Percentiles rank a stretch among this genome's conserved stretches.
These are phyloP conservation scores for Pluteus cervinus DNA, from an alignment of 768 basidiomycete genomes.

Conservation along the genomic window DNA sequence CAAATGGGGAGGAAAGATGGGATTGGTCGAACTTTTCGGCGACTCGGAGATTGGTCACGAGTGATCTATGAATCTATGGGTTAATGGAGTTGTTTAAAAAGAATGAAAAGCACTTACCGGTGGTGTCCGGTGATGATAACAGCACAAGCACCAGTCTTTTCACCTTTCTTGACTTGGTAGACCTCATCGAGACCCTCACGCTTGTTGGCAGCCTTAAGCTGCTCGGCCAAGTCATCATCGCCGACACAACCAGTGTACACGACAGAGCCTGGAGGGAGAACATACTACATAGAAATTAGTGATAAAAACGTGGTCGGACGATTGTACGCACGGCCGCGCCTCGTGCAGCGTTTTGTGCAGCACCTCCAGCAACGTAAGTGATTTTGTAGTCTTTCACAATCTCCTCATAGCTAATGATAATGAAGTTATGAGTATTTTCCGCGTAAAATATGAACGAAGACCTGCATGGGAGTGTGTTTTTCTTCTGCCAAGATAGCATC, in stretches of 20 bases:
- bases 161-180: constrained; percentile 83
- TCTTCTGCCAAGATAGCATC: constrained; percentile 93
- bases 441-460: constrained; percentile 3
- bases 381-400: constrained; percentile 68
- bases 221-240: constrained; percentile 84
- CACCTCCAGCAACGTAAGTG: constrained; percentile 94
- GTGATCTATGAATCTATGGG: constrained; percentile 47
- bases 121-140: constrained; percentile 92
- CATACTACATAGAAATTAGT: constrained; percentile 54
- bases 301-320: constrained; percentile 4
- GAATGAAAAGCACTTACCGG: constrained; percentile 44
- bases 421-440: neutral
- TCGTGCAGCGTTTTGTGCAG: constrained; percentile 93
- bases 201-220: constrained; percentile 85
- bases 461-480: constrained; percentile 83
- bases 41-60: constrained; percentile 85
- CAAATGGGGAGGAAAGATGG: constrained; percentile 70
- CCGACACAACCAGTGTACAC: constrained; percentile 96
- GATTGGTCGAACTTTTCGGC: constrained; percentile 86
- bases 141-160: constrained; percentile 94
- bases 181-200: constrained; percentile 85
- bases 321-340: constrained; percentile 77
- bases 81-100: constrained; percentile 1
- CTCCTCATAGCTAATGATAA: constrained; percentile 73
- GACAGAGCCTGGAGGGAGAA: constrained; percentile 82